phyloP scores from a whole-genome alignment of 2,329 filamentous ascomycete genomes.

The Trichoderma sp. region DNA sequence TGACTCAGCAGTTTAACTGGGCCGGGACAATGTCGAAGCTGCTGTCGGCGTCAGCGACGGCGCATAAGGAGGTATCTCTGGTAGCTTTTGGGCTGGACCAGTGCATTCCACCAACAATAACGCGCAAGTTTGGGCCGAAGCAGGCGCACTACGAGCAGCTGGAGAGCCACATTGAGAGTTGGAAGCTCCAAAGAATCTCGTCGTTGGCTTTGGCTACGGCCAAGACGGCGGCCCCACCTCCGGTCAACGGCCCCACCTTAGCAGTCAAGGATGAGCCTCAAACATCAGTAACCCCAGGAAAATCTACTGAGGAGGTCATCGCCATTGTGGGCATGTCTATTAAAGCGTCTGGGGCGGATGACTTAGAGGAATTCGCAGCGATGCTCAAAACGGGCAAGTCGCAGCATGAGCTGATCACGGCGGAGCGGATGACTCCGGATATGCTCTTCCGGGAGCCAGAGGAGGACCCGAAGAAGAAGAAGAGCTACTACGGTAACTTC shows the following conservation, averaged over 20 bases:
- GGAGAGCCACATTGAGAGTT: not conserved
- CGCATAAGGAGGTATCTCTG: not conserved
- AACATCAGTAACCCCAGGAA: not conserved
- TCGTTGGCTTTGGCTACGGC: not conserved
- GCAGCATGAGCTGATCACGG: not conserved
- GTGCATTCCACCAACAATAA: not conserved
- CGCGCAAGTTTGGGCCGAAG: not conserved
- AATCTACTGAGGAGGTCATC: not conserved
- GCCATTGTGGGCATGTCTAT: not conserved
- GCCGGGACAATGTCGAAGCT: not conserved
- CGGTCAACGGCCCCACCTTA: not conserved
- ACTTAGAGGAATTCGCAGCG: not conserved
- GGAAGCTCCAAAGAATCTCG: not conserved
- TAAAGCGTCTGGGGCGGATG: not conserved
- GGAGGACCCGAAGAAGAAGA: not conserved
- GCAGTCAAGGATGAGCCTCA: not conserved
- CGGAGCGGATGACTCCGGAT: not conserved
- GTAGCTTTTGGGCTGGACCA: not conserved
- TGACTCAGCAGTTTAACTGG: not conserved
- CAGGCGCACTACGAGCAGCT: not conserved
- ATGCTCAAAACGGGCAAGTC: not conserved
- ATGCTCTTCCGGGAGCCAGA: not conserved
- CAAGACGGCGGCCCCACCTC: not conserved
- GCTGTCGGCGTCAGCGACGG: not conserved
- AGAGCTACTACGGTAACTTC: not conserved